Conservation (phyloP, 768 basidiomycete genomes). For the Tremella yokohamensis region DNA sequence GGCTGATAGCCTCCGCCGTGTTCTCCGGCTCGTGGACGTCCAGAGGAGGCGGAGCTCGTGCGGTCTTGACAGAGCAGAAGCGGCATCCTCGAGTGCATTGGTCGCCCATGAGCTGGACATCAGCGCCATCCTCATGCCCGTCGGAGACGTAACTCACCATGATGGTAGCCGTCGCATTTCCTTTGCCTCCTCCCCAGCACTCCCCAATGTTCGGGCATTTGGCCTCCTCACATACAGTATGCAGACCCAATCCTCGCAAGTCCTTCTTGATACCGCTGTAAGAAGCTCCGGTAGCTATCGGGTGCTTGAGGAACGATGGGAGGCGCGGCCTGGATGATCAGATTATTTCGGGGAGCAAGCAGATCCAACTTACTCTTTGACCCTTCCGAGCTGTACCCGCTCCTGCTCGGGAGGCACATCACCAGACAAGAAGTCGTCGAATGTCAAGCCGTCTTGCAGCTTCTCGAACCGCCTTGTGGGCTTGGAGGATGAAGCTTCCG, state of each 20-base stretch:
- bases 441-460: conserved; percentile 46
- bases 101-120: conserved; percentile 87
- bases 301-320: conserved; percentile 82
- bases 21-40: conserved; percentile 97
- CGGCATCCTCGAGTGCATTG: conserved; percentile 96
- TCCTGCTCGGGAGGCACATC: conserved; percentile 30
- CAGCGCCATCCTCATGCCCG: neutral
- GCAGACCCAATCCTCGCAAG: conserved; percentile 79
- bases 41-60: conserved; percentile 76
- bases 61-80: conserved; percentile 97
- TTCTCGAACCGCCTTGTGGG: conserved; percentile 21
- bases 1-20: conserved; percentile 94
- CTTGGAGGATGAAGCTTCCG: conserved; percentile 8
- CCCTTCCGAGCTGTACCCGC: conserved; percentile 46
- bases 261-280: conserved; percentile 94
- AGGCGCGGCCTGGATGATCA: conserved; percentile 65
- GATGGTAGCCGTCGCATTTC: conserved; percentile 92
- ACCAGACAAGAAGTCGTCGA: conserved; percentile 49
- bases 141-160: conserved; percentile 63
- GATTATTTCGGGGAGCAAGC: neutral
- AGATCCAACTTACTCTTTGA: conserved; percentile 35
- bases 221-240: conserved; percentile 98
- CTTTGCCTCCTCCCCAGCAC: conserved; percentile 88
- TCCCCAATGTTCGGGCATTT: conserved; percentile 99
- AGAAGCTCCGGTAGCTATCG: conserved; percentile 81